Evolutionary conservation across 2,329 filamentous ascomycete species (phyloP).

Genomic region (Pseudogymnoascus sp.): DNA sequence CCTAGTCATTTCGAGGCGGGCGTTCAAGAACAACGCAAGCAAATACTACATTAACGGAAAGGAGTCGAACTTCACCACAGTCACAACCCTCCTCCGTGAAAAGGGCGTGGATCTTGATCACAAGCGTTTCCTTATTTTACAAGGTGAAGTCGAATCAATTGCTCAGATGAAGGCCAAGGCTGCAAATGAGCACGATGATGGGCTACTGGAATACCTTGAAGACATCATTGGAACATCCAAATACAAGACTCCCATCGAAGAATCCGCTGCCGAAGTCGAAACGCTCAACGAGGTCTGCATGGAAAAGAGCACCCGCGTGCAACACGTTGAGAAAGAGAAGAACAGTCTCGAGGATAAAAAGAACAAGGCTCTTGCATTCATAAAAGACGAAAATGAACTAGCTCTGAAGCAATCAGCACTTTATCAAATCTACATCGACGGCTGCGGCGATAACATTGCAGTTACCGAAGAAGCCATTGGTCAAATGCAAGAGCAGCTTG

Average conservation of each 20-base stretch:
- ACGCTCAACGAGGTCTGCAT: constrained; percentile 87
- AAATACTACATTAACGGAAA: constrained; percentile 95
- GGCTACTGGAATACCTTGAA: constrained; percentile 90
- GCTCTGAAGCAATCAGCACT: constrained; percentile 80
- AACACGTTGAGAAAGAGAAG: constrained; percentile 97
- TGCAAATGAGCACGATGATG: constrained; percentile 88
- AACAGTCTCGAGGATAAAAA: constrained; percentile 91
- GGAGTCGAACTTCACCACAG: constrained; percentile 83
- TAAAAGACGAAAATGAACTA: constrained; percentile 89
- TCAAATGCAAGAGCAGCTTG: constrained; percentile 82
- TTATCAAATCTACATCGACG: constrained; percentile 84
- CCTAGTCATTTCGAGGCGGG: constrained; percentile 79
- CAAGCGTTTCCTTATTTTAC: constrained; percentile 93
- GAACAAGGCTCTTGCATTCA: constrained; percentile 80
- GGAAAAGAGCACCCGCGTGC: constrained; percentile 90
- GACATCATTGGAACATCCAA: constrained; percentile 99
- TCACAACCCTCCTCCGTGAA: constrained; percentile 78
- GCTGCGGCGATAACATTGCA: constrained; percentile 79
- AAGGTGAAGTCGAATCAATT: constrained; percentile 97
- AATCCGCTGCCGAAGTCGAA: constrained; percentile 83
- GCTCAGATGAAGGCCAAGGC: constrained; percentile 99
- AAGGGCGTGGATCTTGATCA: constrained; percentile 93
- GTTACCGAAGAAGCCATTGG: constrained; percentile 83
- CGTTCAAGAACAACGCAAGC: constrained; percentile 97
- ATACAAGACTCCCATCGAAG: constrained; percentile 95